Evolutionary conservation across 495 filamentous ascomycete genomes (phyloP).

Genomic region (Acidomyces sp.): DNA sequence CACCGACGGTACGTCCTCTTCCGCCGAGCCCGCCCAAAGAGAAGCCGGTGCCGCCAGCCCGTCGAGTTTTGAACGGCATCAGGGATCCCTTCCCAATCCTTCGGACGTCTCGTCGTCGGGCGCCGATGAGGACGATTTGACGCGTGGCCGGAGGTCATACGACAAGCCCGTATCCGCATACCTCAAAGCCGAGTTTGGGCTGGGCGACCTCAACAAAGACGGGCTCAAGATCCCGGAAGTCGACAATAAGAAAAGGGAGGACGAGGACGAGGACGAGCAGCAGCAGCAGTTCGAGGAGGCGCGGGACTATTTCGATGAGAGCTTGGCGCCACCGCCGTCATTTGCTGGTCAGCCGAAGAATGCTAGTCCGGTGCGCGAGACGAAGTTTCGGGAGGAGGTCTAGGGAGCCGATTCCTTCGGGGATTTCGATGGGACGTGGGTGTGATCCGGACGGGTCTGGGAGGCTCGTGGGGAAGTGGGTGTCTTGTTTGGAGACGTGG

Average conservation of each 20-base stretch:
- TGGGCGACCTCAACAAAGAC: constrained; percentile 2
- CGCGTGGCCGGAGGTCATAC: constrained; percentile 9
- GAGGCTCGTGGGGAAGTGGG: too few relatives aligned
- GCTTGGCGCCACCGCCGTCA: constrained; percentile 18
- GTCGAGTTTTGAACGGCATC: constrained; percentile 12
- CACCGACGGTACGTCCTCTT: background rate
- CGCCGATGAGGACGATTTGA: constrained; percentile 15
- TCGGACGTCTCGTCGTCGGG: constrained; percentile 13
- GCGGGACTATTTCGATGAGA: constrained; percentile 22
- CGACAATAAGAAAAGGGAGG: background rate
- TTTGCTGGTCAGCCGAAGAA: constrained; percentile 17
- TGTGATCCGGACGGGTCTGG: background rate
- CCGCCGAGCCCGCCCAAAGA: background rate
- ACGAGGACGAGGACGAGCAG: constrained; percentile 9
- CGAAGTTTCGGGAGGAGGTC: constrained; percentile 22
- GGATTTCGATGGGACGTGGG: background rate
- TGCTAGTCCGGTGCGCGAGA: constrained; percentile 18
- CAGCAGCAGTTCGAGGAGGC: constrained; percentile 22
- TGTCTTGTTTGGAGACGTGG: too few relatives aligned
- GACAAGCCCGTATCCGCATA: background rate
- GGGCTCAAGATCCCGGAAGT: background rate
- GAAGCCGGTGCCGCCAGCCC: constrained; percentile 3
- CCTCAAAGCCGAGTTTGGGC: constrained; percentile 4
- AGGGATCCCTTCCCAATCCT: background rate
- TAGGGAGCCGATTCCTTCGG: constrained; percentile 1